phyloP scores from a whole-genome alignment of 2,329 filamentous ascomycete species.

The Cercospora zeina region DNA sequence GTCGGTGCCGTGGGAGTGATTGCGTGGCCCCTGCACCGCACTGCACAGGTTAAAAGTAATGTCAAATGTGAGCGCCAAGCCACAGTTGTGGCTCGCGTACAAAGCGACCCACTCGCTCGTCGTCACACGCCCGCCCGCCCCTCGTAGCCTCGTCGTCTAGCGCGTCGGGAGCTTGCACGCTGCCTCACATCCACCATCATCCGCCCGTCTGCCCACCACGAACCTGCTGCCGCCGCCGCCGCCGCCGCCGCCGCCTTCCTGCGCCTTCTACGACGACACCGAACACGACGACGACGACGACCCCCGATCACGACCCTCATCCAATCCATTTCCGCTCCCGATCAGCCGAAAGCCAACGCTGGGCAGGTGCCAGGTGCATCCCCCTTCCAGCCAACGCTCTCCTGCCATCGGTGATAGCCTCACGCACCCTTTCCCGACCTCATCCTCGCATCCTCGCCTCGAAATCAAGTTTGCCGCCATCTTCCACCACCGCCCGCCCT shows the following conservation, averaged over 20 bases:
- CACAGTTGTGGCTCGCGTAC: background rate
- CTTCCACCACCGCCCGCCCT: background rate
- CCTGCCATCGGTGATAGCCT: constrained; percentile 11
- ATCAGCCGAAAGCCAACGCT: background rate
- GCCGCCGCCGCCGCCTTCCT: background rate
- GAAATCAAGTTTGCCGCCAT: background rate
- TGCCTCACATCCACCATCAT: background rate
- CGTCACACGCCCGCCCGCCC: constrained; percentile 1
- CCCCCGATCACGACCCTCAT: background rate
- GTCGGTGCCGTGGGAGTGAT: constrained; percentile 3
- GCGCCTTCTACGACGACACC: background rate
- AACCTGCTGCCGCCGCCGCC: background rate
- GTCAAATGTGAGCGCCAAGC: background rate
- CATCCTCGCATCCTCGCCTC: constrained; percentile 3
- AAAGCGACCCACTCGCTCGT: background rate
- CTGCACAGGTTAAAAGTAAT: no score
- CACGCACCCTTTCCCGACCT: background rate
- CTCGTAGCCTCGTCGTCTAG: background rate
- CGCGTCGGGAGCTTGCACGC: background rate
- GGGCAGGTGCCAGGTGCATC: background rate
- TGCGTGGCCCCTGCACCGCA: background rate
- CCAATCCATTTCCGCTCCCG: background rate
- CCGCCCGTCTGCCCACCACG: background rate
- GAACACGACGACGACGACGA: background rate
- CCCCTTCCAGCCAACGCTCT: constrained; percentile 10